phyloP scores from a whole-genome alignment of 345 rosid genomes.

The Eucalyptus coolabah region DNA sequence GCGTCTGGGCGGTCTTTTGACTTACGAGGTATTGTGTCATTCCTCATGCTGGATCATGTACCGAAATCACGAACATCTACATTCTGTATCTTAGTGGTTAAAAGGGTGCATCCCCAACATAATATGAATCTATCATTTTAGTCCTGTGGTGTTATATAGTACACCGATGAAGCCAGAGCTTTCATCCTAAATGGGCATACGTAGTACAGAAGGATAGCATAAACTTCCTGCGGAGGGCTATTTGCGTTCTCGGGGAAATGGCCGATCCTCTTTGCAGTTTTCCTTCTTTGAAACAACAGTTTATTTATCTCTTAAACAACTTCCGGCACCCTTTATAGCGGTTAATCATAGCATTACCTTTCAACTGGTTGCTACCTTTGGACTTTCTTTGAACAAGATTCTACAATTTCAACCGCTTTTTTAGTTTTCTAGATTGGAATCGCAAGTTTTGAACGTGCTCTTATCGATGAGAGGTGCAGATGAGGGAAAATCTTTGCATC shows the following conservation, averaged over 20 bases:
- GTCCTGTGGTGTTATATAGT: background rate
- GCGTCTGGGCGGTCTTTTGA: background rate
- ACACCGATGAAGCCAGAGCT: background rate
- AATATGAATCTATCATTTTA: background rate
- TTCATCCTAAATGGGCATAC: background rate
- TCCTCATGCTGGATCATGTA: background rate
- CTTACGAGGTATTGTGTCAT: slow-evolving; percentile 11
- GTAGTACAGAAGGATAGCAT: background rate
- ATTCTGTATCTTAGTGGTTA: background rate
- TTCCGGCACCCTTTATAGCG: background rate
- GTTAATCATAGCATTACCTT: background rate
- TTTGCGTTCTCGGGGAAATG: background rate
- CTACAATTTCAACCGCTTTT: background rate
- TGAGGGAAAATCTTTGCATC: background rate
- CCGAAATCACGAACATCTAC: background rate
- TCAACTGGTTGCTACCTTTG: background rate
- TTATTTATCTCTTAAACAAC: background rate
- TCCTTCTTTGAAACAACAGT: background rate
- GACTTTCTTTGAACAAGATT: background rate
- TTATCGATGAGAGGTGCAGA: background rate
- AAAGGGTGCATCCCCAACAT: background rate
- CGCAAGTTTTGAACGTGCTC: background rate
- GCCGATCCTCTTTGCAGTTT: background rate
- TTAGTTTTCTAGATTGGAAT: background rate
- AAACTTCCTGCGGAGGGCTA: background rate